Evolutionary conservation across 495 filamentous ascomycete species (phyloP), one percentile per base, ranked within the genome.

Genomic region (Tuber umbilicatum): DNA sequence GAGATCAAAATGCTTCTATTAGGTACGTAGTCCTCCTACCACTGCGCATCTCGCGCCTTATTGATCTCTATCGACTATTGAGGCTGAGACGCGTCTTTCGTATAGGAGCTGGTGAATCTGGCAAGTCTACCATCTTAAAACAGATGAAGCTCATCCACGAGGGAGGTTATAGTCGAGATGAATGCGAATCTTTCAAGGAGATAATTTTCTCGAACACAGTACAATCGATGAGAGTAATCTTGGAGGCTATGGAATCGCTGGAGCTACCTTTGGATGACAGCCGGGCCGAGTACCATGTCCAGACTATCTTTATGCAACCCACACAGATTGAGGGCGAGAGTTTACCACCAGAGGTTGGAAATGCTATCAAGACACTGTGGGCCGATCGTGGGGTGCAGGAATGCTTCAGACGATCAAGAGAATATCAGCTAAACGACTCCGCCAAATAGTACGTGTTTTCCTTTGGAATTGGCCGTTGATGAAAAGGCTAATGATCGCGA

Each of bases 1-100:
- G 95, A 99, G 85, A 97, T 99, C 85, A 99, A 99, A 89, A 97
- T 99, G 94, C 87, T 99, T 83, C 88, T 99, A 84, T 90, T 99
- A 82, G 94, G 94, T 97, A 89, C 83, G 91, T 87, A 74, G 69
- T 27, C 67, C 60, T 37, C 23, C 60, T 45, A 23, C 60, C 40
- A 23, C 17, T 41, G 60, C 39, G 27, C 74, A 70, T 31, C 45
- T 35, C 43, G 31, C 17, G 45, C 69, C n/a, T 45, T 40, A 7
- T 38, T 35, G 50, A 21, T 64, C 35, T 69, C 60, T 64, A 38
- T 45, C 67, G 21, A 9, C 64, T 78, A 38, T 45, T 77, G 69
- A 73, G 39, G 27, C 72, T 38, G 39, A 42, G 70, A 60, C 42
- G 60, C 35, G 47, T 81, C 55, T 64, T 64, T 64, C 17, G 19